Evolutionary conservation across 805 yeast genomes (phyloP).

Genomic region (Starmerella khaoyaiensis): DNA sequence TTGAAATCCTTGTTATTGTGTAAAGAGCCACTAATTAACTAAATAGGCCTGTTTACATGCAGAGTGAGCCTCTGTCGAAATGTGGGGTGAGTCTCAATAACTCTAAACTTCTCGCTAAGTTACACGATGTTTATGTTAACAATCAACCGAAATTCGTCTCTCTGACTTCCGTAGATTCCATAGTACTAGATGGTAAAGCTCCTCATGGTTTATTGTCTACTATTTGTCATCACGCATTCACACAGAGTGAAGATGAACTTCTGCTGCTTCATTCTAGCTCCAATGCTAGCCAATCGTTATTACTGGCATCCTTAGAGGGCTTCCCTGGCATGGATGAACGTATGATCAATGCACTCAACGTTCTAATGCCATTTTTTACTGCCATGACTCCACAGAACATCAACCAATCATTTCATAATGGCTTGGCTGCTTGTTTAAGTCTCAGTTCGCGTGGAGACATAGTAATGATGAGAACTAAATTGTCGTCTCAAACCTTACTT

Average conservation of each 20-base stretch:
- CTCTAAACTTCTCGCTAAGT: constrained; percentile 27
- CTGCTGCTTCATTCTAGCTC: constrained; percentile 27
- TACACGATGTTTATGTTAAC: constrained; percentile 26
- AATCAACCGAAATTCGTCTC: constrained; percentile 20
- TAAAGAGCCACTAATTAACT: no score
- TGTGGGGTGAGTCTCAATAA: constrained; percentile 24
- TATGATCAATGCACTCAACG: constrained; percentile 28
- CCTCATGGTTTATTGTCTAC: constrained; percentile 27
- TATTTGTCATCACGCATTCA: constrained; percentile 31
- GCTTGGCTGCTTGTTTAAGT: constrained; percentile 25
- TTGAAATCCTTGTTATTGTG: no score
- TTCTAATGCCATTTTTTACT: constrained; percentile 30
- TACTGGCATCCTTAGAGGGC: constrained; percentile 23
- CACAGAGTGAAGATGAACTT: constrained; percentile 32
- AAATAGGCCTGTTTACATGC: no score
- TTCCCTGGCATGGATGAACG: constrained; percentile 29
- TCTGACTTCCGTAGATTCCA: constrained; percentile 26
- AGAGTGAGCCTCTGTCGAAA: constrained; percentile 26
- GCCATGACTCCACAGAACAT: constrained; percentile 29
- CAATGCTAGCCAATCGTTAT: constrained; percentile 25
- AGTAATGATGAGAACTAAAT: constrained; percentile 24
- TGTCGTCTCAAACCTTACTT: constrained; percentile 25
- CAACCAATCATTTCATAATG: constrained; percentile 27
- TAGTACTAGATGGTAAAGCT: constrained; percentile 25
- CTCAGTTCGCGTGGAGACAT: constrained; percentile 26